Evolutionary conservation across 108 stramenopile species (phyloP).

Genomic region (Skeletonema menzelii): DNA sequence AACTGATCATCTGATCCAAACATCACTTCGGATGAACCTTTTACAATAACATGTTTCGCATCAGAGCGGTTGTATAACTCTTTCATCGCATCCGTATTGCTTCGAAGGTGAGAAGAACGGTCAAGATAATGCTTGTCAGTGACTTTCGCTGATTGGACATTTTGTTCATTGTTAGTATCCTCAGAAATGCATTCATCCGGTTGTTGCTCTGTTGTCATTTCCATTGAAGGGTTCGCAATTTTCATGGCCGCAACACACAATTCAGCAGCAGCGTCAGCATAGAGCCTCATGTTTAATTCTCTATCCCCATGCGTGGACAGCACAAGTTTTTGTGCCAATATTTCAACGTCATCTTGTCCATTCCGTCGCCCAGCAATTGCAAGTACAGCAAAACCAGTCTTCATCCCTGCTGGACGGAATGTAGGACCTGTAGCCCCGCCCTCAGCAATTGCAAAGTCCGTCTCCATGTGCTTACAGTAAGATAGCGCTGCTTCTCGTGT

Average conservation of each 20-base stretch:
- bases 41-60: constrained; percentile 62
- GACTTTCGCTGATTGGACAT: background rate
- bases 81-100: constrained; percentile 36
- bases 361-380: constrained; percentile 56
- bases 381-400: constrained; percentile 72
- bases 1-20: constrained; percentile 32
- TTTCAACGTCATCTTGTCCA: constrained; percentile 25
- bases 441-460: constrained; percentile 64
- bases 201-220: background rate
- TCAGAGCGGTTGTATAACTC: constrained; percentile 43
- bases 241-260: constrained; percentile 51
- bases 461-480: constrained; percentile 54
- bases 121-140: constrained; percentile 37
- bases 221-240: background rate
- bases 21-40: constrained; percentile 31
- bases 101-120: constrained; percentile 60
- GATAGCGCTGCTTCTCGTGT: constrained; percentile 59
- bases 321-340: constrained; percentile 63
- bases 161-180: too few species aligned
- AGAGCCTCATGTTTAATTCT: constrained; percentile 75
- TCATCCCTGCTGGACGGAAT: constrained; percentile 68
- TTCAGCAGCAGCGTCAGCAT: constrained; percentile 78
- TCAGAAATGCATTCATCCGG: too few species aligned
- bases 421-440: constrained; percentile 85
- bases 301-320: constrained; percentile 59